Evolutionary conservation across 371 early-diverging fungal species (phyloP).

Genomic region (Rhizopus sp.): DNA sequence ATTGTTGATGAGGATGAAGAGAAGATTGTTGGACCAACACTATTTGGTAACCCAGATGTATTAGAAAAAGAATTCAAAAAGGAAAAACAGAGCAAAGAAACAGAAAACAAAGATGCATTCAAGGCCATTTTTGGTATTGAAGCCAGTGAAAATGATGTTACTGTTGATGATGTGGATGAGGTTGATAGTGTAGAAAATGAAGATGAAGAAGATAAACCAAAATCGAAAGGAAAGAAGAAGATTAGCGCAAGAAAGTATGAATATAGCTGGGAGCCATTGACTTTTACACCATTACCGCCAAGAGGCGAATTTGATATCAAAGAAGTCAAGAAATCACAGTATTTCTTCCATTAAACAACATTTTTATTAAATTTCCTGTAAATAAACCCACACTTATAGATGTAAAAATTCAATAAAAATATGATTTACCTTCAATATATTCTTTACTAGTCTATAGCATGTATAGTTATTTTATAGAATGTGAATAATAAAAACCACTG

Average conservation of each 20-base stretch:
- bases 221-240: conserved; percentile 15
- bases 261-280: conserved; percentile 70
- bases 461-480: neutral
- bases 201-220: conserved; percentile 14
- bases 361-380: neutral
- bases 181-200: conserved; percentile 22
- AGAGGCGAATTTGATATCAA: conserved; percentile 86
- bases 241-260: conserved; percentile 34
- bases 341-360: conserved; percentile 83
- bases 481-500: neutral
- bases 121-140: conserved; percentile 36
- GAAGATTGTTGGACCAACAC: conserved; percentile 3
- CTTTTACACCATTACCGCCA: conserved; percentile 75
- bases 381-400: too few relatives aligned
- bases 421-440: too few relatives aligned
- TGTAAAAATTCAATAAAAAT: too few relatives aligned
- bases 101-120: conserved; percentile 35
- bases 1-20: conserved; percentile 4
- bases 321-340: conserved; percentile 77
- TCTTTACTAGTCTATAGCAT: too few relatives aligned
- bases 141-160: conserved; percentile 12
- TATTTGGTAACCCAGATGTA: conserved; percentile 13
- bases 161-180: conserved; percentile 16
- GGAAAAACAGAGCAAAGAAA: conserved; percentile 26
- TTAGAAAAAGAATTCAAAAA: conserved; percentile 25